Base-by-base conservation (phyloP, 2,329 filamentous ascomycete genomes). In the Fusarium mundagurra region DNA sequence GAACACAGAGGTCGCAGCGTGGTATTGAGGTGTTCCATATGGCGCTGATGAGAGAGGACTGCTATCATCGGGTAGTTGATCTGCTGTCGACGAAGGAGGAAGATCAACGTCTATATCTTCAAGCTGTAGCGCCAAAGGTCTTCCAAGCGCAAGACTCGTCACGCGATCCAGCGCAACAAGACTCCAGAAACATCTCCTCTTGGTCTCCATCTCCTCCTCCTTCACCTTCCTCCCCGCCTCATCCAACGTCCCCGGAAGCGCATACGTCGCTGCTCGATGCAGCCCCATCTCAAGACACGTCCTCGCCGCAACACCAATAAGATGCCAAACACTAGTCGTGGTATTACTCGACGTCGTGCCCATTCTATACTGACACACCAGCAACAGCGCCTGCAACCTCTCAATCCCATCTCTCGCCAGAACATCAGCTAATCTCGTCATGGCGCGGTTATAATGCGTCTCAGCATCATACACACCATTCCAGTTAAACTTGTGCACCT, bases 401-500 rank as follows among this genome's bases (percentile, higher is more conserved):
- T 80, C 75, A 8, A 84, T 77, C 1, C 82, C 82, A 18, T 82
- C 83, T 0, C 73, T 57, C 4, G 80, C 78, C 14, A 86, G 77
- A 3, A 86, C 83, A 16, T 81, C 77, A 22, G 78, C 80, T 2
- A 85, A 68, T n/a, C 80, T 79, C 2, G 73, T 76, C 77, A 83
- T 82, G 8, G 84, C 84, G 17, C 83, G 78, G 20, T 80, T 78
- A 48, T 85, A 83, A 34, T 85, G 84, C 4, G 79, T 82, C 57
- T 85, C 84, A 7, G 84, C 84, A 68, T 85, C 82, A 6, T 83
- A 83, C 6, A 84, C 74, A 12, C 80, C 82, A 59, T 84, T 81
- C 84, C 84, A 86, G 44, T 86, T 83, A 53, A 84, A 83, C 70
- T 85, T 86, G 67, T 83, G 81, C 10, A 84, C 81, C 47, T 84